Base-by-base conservation (phyloP, 768 basidiomycete genomes). In the Tephrocybe sp. region DNA sequence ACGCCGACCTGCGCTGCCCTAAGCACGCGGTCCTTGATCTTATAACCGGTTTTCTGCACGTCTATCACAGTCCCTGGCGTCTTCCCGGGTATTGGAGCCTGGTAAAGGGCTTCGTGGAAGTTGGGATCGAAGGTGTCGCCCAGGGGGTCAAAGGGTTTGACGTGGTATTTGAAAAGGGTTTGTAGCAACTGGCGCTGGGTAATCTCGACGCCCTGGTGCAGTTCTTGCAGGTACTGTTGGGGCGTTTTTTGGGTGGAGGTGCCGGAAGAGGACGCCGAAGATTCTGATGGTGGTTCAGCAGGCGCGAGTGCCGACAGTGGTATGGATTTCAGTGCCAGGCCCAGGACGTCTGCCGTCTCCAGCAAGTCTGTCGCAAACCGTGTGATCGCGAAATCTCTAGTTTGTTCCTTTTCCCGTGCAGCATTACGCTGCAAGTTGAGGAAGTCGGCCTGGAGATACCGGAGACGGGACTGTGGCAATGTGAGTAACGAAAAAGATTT, bases 1-100 rank as follows among this genome's bases (percentile, higher is more conserved):
- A 98, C 95, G 50, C 96, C 97, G 51, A 98, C 97, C 74, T 98
- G 93, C 18, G 97, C 94, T 3, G 97, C 93, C 50, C 97, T 81
- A 66, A 99, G 70, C 50, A 95, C 83, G 55, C 97, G 83, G 58
- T 93, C 91, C 73, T 96, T 97, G 73, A 99, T 93, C 73, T 78
- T 92, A 74, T 92, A 98, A 3, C 94, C 95, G 49, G 77, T 75
- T 75, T 96, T 94, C 67, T 90, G 88, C 65, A 89, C 91, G 65
- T 96, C 90, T 40, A 97, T 79, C 28, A 98, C 87, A 2, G 88
- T 87, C 12, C 96, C 96, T 1, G 93, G 84, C 66, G 88, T 85
- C 72, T 90, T 92, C 12, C 81, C 90, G n/a, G 92, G 88, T 57
- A 94, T 78, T 18, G 95, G 93, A 21, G 83, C 90, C 72, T 95